Evolutionary conservation across 2,329 filamentous ascomycete species (phyloP).

Genomic region (Ceratocystis destructans): DNA sequence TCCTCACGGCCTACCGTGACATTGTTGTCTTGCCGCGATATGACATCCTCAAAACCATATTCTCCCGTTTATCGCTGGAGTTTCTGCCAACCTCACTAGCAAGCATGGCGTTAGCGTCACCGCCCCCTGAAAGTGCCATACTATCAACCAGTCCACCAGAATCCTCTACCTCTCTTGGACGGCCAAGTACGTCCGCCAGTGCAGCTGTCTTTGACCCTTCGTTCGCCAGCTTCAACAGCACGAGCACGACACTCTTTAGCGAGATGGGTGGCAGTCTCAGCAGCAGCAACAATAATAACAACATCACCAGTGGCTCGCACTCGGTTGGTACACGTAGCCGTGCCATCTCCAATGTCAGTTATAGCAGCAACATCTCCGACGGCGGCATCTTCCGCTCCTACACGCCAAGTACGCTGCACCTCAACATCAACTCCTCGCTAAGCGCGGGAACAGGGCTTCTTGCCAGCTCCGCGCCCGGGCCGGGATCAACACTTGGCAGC

Average conservation of each 20-base stretch:
- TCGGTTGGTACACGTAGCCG: slow-evolving; percentile 43
- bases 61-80: slow-evolving; percentile 77
- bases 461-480: neutral
- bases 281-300: slow-evolving; percentile 81
- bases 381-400: slow-evolving; percentile 34
- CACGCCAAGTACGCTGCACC: slow-evolving; percentile 32
- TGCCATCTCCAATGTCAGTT: slow-evolving; percentile 74
- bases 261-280: slow-evolving; percentile 39
- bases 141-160: slow-evolving; percentile 40
- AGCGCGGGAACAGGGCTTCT: slow-evolving; percentile 18
- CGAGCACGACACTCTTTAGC: slow-evolving; percentile 66
- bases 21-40: slow-evolving; percentile 77
- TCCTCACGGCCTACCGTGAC: slow-evolving; percentile 78
- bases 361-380: slow-evolving; percentile 36
- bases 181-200: slow-evolving; percentile 61
- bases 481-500: slow-evolving; percentile 1
- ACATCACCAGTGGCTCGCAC: slow-evolving; percentile 41
- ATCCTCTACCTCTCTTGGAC: slow-evolving; percentile 33
- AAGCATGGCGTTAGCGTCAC: slow-evolving; percentile 41
- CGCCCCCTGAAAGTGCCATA: slow-evolving; percentile 32
- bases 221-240: slow-evolving; percentile 55
- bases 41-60: slow-evolving; percentile 76
- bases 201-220: slow-evolving; percentile 46
- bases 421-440: slow-evolving; percentile 25
- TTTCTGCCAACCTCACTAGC: slow-evolving; percentile 46